Evolutionary conservation across 225 moss, liverwort and hornwort genomes (phyloP), one percentile per base, ranked within the genome.

Genomic region (Marchantia paleacea): DNA sequence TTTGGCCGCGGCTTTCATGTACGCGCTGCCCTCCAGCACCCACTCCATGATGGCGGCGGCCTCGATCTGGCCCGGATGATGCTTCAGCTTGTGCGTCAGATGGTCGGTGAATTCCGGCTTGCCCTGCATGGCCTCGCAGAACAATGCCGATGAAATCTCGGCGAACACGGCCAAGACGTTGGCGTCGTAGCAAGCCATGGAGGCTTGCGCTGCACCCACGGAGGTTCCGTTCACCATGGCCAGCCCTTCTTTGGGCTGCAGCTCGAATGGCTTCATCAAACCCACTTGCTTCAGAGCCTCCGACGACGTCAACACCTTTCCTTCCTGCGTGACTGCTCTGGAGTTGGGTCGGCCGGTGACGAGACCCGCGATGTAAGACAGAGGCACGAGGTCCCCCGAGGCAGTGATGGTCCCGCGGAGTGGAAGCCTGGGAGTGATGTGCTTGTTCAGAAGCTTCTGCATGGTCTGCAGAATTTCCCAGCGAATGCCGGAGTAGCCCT

Each of bases 321-420:
- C 92, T 7, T 84, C 81, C 66, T 82, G 80, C 16, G 90, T 87
- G 22, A 78, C 78, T 19, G 90, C 90, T 47, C 80, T 83, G 8
- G 92, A 84, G 78, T 92, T 92, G 52, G 89, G 92, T 10, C 92
- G 80, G 12, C 85, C 92, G n/a, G 90, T 89, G 14, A 92, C 81
- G 24, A 92, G 80, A 48, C 92, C 91, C 66, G 88, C 85, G 75
- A 85, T 81, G 81, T 85, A 85, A 14, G 81, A 81, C 12, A 85
- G 85, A 0, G 86, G 86, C 13, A 83, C 86, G 0, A 86, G 76
- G 49, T 86, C 86, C 3, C 86, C 86, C 3, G 83, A 86, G 74
- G 86, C 86, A 11, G 80, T 86, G 80, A 86, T 83, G 62, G 80
- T 86, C 4, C 86, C 86, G 48, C 86, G 79, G 14, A 86, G 80